Conservation (phyloP, 2,329 filamentous ascomycete genomes). For the Hymenoscyphus occultus region DNA sequence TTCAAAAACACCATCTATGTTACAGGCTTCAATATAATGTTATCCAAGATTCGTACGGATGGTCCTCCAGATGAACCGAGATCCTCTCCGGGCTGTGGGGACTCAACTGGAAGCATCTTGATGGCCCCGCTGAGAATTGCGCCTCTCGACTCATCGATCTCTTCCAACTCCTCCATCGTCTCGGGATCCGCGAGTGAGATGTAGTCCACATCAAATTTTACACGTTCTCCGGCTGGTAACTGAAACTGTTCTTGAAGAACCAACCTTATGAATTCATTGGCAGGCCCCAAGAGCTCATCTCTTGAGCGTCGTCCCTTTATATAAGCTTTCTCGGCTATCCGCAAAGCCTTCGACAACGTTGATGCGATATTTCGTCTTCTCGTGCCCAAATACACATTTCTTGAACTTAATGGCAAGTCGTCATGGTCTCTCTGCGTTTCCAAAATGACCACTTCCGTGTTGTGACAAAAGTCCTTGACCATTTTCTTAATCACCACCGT, state of each 20-base stretch:
- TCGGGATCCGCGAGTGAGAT: constrained; percentile 85
- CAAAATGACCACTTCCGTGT: constrained; percentile 70
- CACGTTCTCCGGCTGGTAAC: constrained; percentile 57
- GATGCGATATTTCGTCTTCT: constrained; percentile 69
- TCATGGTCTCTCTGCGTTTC: constrained; percentile 74
- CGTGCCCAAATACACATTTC: constrained; percentile 87
- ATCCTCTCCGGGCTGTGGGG: constrained; percentile 67
- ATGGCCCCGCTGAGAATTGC: constrained; percentile 87
- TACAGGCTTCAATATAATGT: constrained; percentile 66
- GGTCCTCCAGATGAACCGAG: constrained; percentile 70
- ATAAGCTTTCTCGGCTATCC: constrained; percentile 68
- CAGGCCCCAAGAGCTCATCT: constrained; percentile 68
- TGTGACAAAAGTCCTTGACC: constrained; percentile 82
- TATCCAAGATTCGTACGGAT: constrained; percentile 86
- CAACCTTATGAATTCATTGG: constrained; percentile 56
- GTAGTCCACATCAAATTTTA: constrained; percentile 82
- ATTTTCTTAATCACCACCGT: constrained; percentile 84
- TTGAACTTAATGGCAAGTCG: constrained; percentile 84
- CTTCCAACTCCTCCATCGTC: constrained; percentile 73
- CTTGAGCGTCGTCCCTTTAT: constrained; percentile 50
- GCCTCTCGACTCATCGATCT: constrained; percentile 66
- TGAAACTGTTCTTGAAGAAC: constrained; percentile 60
- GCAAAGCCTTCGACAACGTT: constrained; percentile 68
- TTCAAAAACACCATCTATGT: constrained; percentile 14
- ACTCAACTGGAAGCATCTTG: constrained; percentile 81